Evolutionary conservation across 352 stramenopile species (phyloP).

Genomic region (Aphanomyces astaci): DNA sequence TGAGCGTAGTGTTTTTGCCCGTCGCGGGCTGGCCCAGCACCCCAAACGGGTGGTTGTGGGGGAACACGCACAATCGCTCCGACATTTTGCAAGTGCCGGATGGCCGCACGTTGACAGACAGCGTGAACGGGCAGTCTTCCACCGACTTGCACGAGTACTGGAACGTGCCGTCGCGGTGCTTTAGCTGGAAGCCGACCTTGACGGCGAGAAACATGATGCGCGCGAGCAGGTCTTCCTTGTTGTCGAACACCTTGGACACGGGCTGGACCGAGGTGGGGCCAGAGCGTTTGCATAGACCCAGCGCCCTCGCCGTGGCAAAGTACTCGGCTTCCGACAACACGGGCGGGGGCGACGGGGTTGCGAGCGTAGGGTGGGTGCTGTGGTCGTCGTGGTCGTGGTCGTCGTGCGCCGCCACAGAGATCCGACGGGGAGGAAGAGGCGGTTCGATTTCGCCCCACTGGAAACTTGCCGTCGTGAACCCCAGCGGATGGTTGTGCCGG

Average conservation of each 20-base stretch:
- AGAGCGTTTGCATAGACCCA: background rate
- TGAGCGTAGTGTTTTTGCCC: constrained; percentile 10
- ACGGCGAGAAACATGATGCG: background rate
- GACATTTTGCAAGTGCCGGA: background rate
- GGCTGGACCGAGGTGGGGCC: background rate
- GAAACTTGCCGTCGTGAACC: background rate
- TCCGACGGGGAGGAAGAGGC: background rate
- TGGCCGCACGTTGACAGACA: constrained; percentile 5
- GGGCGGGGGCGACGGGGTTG: background rate
- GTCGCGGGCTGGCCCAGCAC: background rate
- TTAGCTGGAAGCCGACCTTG: background rate
- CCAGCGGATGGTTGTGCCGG: constrained; percentile 10
- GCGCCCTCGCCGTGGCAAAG: background rate
- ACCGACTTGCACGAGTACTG: constrained; percentile 7
- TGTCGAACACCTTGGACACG: background rate
- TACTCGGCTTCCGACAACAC: background rate
- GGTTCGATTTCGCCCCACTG: background rate
- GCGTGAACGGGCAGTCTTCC: background rate
- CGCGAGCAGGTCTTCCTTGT: background rate
- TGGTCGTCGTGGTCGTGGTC: no score
- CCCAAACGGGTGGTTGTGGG: constrained; percentile 7
- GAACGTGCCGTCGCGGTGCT: constrained; percentile 14
- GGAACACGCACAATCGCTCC: background rate
- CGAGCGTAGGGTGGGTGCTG: background rate
- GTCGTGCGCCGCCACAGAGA: background rate